phyloP scores from a whole-genome alignment of 371 early-diverging fungal species.

The Mortierella sp. region DNA sequence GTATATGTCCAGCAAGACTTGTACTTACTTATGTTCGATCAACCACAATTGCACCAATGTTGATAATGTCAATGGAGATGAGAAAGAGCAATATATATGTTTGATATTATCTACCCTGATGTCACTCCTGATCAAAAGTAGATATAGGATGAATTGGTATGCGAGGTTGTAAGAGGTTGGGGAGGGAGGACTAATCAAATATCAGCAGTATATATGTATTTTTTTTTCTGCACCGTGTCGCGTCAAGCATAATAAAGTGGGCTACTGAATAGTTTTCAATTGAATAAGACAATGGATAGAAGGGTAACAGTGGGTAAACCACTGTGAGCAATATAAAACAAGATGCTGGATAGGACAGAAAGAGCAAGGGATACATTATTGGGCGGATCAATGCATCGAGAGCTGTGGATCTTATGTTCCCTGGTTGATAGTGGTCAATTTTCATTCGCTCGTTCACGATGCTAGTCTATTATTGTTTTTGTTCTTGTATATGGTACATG shows the following conservation, averaged over 20 bases:
- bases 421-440: not conserved
- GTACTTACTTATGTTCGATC: too few relatives aligned
- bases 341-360: not conserved
- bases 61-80: not conserved
- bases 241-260: conserved; percentile 7
- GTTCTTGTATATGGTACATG: not conserved
- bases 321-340: not conserved
- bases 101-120: not conserved
- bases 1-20: not conserved
- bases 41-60: too few relatives aligned
- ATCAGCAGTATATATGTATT: not conserved
- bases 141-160: not conserved
- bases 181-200: not conserved
- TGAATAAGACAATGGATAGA: not conserved
- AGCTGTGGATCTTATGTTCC: not conserved
- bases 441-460: not conserved
- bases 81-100: not conserved
- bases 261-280: not conserved
- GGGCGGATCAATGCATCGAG: not conserved
- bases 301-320: not conserved
- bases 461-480: not conserved
- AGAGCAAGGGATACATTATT: conserved; percentile 22
- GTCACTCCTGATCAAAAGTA: not conserved
- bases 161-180: not conserved
- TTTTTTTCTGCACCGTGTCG: not conserved